Percentiles rank a stretch among this genome's conserved stretches.
These are phyloP conservation scores for Colletotrichum sp. DNA, from an alignment of 2,329 filamentous ascomycete genomes.

Conservation along the genomic window DNA sequence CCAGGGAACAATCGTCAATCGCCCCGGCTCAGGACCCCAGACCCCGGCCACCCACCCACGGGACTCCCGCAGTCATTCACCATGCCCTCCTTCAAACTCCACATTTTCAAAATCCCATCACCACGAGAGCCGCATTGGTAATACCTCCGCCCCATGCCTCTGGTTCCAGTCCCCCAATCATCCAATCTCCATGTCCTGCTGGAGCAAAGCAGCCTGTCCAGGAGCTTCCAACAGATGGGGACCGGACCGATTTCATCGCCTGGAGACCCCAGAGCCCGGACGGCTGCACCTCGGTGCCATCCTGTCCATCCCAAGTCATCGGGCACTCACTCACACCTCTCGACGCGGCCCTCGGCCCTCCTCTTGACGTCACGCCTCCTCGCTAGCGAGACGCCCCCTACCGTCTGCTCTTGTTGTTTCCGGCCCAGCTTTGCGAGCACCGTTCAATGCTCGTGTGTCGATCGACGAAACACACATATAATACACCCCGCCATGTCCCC, in stretches of 20 bases:
- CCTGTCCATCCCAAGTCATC: conserved; percentile 17
- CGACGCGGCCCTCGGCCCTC: conserved; percentile 1
- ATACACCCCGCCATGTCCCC: neutral
- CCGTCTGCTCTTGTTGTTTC: neutral
- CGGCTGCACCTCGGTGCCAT: conserved; percentile 15
- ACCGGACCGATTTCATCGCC: conserved; percentile 17
- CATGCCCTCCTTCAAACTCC: neutral
- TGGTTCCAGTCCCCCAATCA: neutral
- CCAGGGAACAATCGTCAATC: neutral
- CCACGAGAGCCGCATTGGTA: conserved; percentile 12
- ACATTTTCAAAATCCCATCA: conserved; percentile 1
- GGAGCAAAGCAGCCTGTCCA: neutral
- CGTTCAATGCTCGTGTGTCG: neutral
- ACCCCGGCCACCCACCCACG: neutral
- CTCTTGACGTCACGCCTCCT: conserved; percentile 18
- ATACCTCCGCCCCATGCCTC: neutral
- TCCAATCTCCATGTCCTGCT: neutral
- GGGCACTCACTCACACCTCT: neutral
- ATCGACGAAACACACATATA: conserved; percentile 18
- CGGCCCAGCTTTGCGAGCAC: neutral
- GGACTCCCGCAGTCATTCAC: neutral
- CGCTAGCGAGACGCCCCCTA: conserved; percentile 3
- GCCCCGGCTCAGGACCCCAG: neutral
- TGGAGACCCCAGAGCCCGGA: conserved; percentile 16
- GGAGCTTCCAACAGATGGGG: neutral